These are phyloP conservation scores for Microdochium nivale DNA, from an alignment of 2,329 filamentous ascomycete genomes.

Conservation along the genomic window DNA sequence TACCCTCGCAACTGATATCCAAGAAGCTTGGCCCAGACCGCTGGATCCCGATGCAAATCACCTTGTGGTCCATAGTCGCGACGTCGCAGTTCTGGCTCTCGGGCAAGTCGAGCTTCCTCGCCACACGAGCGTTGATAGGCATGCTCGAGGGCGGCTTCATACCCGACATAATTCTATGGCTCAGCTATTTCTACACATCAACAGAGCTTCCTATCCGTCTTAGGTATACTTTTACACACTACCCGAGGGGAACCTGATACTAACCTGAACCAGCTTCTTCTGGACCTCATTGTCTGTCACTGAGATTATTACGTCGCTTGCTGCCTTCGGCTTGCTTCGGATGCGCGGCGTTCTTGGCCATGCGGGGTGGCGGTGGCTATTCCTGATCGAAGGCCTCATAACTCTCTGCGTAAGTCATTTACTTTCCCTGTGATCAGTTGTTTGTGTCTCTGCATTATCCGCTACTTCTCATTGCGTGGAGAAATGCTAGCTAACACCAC, in stretches of 20 bases:
- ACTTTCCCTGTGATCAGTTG: not conserved
- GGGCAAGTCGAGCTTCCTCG: conserved; percentile 15
- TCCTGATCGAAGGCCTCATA: conserved; percentile 47
- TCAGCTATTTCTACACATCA: conserved; percentile 24
- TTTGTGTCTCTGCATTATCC: too few species aligned
- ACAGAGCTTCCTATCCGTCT: conserved; percentile 28
- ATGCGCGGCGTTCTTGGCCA: conserved; percentile 26
- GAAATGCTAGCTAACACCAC: too few species aligned
- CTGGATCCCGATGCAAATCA: conserved; percentile 22
- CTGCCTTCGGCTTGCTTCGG: conserved; percentile 26
- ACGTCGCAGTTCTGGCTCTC: conserved; percentile 15
- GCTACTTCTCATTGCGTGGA: too few species aligned
- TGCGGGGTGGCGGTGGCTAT: conserved; percentile 37
- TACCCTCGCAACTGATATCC: conserved; percentile 51
- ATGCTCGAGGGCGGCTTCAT: conserved; percentile 23
- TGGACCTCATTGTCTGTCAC: conserved; percentile 26
- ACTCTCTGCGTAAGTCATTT: conserved; percentile 27
- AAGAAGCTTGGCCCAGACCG: conserved; percentile 34
- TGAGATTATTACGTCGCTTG: conserved; percentile 21
- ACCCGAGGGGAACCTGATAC: not conserved
- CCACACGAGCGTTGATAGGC: conserved; percentile 16
- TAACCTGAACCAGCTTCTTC: conserved; percentile 18
- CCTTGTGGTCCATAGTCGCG: conserved; percentile 20
- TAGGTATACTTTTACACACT: conserved; percentile 12
- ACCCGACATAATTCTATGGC: conserved; percentile 22